These are phyloP conservation scores for Populus tremula DNA, from an alignment of 345 rosid species.

Conservation along the genomic window DNA sequence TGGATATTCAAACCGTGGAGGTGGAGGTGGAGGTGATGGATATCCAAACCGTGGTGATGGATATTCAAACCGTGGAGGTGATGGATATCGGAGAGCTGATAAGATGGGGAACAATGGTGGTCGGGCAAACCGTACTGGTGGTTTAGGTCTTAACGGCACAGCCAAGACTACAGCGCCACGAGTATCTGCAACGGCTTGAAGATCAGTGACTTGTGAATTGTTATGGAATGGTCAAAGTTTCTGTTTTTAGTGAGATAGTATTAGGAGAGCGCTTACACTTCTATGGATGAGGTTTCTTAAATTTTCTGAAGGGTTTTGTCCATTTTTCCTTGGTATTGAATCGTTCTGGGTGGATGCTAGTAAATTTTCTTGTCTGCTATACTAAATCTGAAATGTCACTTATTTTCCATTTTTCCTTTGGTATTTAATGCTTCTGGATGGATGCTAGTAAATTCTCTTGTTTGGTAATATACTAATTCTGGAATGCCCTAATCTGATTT, in stretches of 20 bases:
- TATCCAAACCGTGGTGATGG: constrained; percentile 32
- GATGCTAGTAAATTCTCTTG: background rate
- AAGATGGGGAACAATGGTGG: constrained; percentile 39
- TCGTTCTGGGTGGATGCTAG: background rate
- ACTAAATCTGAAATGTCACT: background rate
- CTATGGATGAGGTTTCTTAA: background rate
- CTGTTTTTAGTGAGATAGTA: constrained; percentile 5
- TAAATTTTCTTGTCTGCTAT: background rate
- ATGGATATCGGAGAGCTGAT: constrained; percentile 47
- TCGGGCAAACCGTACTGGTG: constrained; percentile 47
- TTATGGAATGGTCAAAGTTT: background rate
- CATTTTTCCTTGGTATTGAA: constrained; percentile 3
- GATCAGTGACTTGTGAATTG: background rate
- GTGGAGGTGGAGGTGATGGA: constrained; percentile 56
- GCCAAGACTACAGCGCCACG: constrained; percentile 39
- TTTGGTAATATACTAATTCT: background rate
- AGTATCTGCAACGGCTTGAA: constrained; percentile 58
- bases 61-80: constrained; percentile 37
- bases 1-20: constrained; percentile 63
- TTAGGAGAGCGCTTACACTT: background rate
- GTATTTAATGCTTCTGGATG: background rate
- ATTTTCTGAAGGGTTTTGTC: background rate
- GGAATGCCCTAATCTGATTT: background rate
- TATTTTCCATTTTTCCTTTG: background rate
- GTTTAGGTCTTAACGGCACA: constrained; percentile 29